Base-by-base conservation (phyloP, 192 early-diverging fungal genomes). In the Rhizoclosmatium globosum region DNA sequence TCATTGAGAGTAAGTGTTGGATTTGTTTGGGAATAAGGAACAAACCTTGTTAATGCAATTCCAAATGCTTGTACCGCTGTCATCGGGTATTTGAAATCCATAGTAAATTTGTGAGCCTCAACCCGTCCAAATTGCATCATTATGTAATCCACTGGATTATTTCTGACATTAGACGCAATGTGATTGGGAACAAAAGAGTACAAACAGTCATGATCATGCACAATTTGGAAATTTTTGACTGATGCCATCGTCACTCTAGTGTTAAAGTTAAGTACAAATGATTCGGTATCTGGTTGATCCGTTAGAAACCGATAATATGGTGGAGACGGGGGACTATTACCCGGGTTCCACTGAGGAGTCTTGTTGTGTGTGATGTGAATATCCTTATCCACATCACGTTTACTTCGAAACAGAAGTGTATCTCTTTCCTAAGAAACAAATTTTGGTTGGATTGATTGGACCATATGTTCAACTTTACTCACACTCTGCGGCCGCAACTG, bases 151-250 rank as follows among this genome's bases (percentile, higher is more conserved):
- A 96, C 93, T 94, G 80, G 23, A 19, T 41, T 38, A 53, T 39
- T 47, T 39, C 3, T 68, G 70, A 17, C 15, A 53, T 53, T 73
- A 73, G 23, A 2, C 21, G 48, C 41, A 69, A 6, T 61, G 9
- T 38, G 47, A 41, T 31, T 62, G 44, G 64, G 4, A 46, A 69
- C 15, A 31, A 58, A 65, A 9, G n/a, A 45, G 43, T 39, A 83
- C 89, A 85, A 88, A 93, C 94, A 83, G 80, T 97, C 95, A 53
- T 96, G 89, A 45, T 95, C 93, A 77, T 95, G 94, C 17, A 99
- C 93, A 45, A 99, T 94, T 84, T 98, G 97, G 79, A 99, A 97
- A 81, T 98, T 99, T 79, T 99, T 99, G 11, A 98, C 97, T 0
- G 95, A 97, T 1, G 96, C 92, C 73, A 93, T 74, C 9, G 91